phyloP scores from a whole-genome alignment of 768 basidiomycete species.

The Fomitopsis pulvina region DNA sequence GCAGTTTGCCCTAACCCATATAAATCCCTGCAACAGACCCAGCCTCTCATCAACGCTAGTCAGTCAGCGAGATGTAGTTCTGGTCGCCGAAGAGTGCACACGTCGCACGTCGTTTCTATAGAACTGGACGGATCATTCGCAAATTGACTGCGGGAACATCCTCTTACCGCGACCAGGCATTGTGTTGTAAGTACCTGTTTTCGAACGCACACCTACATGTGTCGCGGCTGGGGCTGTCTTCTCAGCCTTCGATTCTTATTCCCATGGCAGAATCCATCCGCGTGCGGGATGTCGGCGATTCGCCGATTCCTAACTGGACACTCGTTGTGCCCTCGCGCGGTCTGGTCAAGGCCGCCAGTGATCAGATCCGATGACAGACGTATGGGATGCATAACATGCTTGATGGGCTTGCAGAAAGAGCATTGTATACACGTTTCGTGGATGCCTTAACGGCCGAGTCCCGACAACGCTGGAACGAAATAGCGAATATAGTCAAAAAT shows the following conservation, averaged over 20 bases:
- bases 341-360: background rate
- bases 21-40: no score
- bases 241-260: background rate
- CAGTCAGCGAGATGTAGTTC: background rate
- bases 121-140: background rate
- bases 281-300: background rate
- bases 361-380: background rate
- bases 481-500: background rate
- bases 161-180: background rate
- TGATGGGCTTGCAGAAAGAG: background rate
- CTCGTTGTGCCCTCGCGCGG: no score
- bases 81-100: background rate
- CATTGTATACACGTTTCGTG: constrained; percentile 3
- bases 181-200: no score
- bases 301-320: background rate
- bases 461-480: background rate
- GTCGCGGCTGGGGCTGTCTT: background rate
- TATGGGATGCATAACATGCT: constrained; percentile 1
- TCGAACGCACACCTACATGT: background rate
- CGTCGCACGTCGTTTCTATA: background rate
- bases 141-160: background rate
- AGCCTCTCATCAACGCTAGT: background rate
- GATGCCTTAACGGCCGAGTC: background rate
- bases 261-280: background rate
- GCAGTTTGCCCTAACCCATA: background rate